Percentiles rank a stretch among this genome's conserved stretches.
Conservation (phyloP, 2,329 filamentous ascomycete species). For the Calonectria pseudoreteaudii region DNA sequence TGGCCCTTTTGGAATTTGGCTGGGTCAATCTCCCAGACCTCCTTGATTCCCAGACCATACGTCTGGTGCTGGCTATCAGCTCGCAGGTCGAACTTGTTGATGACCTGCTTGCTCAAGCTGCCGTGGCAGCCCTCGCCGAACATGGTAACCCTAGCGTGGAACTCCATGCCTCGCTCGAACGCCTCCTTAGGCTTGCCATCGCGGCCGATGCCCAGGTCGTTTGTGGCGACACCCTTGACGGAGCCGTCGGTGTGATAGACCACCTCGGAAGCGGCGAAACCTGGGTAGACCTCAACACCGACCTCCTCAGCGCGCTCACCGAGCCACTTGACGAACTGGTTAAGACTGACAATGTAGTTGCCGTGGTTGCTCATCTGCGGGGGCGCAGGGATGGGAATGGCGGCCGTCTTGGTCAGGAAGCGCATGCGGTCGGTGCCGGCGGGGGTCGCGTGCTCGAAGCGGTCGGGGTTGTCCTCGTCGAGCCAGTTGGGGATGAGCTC, state of each 20-base stretch:
- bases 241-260: conserved; percentile 88
- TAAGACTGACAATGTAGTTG: conserved; percentile 97
- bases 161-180: conserved; percentile 98
- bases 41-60: conserved; percentile 93
- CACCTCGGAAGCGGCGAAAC: conserved; percentile 94
- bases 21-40: conserved; percentile 96
- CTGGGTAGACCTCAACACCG: conserved; percentile 95
- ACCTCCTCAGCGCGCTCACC: conserved; percentile 96
- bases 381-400: conserved; percentile 86
- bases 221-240: conserved; percentile 94
- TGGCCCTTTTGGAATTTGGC: conserved; percentile 91
- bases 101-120: conserved; percentile 93
- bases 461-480: conserved; percentile 85
- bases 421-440: conserved; percentile 90
- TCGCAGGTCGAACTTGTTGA: conserved; percentile 92
- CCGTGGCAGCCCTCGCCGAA: conserved; percentile 97
- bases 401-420: conserved; percentile 84
- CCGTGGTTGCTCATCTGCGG: conserved; percentile 99
- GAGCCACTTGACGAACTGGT: conserved; percentile 95
- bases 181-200: conserved; percentile 87
- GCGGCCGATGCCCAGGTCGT: conserved; percentile 87
- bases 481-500: conserved; percentile 96
- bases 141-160: conserved; percentile 90
- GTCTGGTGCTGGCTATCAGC: conserved; percentile 93
- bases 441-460: conserved; percentile 89